Percentiles rank a stretch among this genome's conserved stretches.
Evolutionary conservation across 2,329 filamentous ascomycete species (phyloP).

Genomic region (Magnaporthiopsis incrustans): DNA sequence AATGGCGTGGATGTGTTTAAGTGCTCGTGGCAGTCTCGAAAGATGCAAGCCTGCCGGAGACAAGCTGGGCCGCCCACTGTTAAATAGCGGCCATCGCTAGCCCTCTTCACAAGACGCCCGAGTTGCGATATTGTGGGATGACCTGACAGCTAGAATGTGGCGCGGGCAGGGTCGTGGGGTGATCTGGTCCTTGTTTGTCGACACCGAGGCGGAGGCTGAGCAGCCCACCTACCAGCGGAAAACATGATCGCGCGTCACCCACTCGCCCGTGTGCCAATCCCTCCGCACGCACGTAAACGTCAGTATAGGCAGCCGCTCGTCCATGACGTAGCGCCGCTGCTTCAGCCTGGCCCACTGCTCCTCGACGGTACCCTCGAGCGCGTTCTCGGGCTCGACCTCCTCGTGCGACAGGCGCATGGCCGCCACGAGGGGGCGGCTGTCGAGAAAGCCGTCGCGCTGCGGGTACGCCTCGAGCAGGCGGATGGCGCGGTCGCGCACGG

Average conservation of each 20-base stretch:
- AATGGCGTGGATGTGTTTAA: no score
- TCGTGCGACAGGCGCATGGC: constrained; percentile 28
- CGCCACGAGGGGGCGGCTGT: constrained; percentile 31
- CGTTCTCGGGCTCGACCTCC: constrained; percentile 25
- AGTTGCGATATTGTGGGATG: background rate
- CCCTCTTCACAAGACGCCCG: background rate
- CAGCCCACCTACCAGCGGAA: background rate
- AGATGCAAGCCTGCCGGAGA: no score
- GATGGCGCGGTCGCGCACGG: constrained; percentile 30
- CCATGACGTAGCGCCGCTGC: background rate
- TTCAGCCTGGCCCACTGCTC: constrained; percentile 21
- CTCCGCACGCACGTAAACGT: background rate
- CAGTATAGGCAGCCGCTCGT: background rate
- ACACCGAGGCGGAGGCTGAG: background rate
- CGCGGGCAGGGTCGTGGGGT: background rate
- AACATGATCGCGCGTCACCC: background rate
- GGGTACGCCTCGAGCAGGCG: constrained; percentile 32
- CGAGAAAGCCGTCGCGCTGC: constrained; percentile 34
- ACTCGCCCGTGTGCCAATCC: background rate
- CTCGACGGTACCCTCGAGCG: constrained; percentile 22
- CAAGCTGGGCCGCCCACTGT: no score
- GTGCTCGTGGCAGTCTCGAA: no score
- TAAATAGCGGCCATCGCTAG: no score
- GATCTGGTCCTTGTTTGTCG: background rate
- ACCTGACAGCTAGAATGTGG: background rate